Base-by-base conservation (phyloP, 768 basidiomycete species). In the Mycena olivaceomarginata region DNA sequence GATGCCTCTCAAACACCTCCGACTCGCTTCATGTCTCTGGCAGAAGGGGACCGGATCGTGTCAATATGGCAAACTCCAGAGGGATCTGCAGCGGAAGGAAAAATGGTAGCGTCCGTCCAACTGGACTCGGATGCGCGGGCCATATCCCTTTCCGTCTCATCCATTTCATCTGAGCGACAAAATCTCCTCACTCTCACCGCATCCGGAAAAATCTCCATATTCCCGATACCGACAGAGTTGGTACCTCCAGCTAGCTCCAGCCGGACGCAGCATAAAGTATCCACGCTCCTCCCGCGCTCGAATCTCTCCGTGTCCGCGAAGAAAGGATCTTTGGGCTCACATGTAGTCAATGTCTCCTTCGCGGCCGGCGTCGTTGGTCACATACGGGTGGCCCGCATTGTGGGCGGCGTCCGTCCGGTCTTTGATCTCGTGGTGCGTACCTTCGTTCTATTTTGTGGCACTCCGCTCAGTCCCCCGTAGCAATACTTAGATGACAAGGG, bases 71-170 rank as follows among this genome's bases (percentile, higher is more conserved):
- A 91, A 74, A 82, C 91, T 25, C 87, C 89, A 48, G 83, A 87
- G 53, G 83, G 83, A 4, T 81, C 87, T 12, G 84, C 86, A 18
- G 79, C 82, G 16, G 88, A 90, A 79, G 91, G 92, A 43, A 91
- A 86, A 78, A 86, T 93, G n/a, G 81, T 89, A 22, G 93, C 93
- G 18, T 91, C 91, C 6, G 88, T 93, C 6, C 89, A 93, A 16
- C 86, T 94, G 18, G 94, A 95, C 82, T 91, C 93, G 4, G 91
- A 92, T 74, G 91, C 91, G n/a, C 88, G 90, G 25, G 82, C 84
- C 22, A 86, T 92, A 74, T 85, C 85, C 15, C 70, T 88, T 70
- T 84, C 87, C 67, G 72, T 80, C 62, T 79, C 84, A 64, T 77
- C 82, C 22, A 70, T 81, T 40, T 48, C 83, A n/a, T 77, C 84